phyloP scores from a whole-genome alignment of 2,329 filamentous ascomycete genomes.

The Calycina herbarum region DNA sequence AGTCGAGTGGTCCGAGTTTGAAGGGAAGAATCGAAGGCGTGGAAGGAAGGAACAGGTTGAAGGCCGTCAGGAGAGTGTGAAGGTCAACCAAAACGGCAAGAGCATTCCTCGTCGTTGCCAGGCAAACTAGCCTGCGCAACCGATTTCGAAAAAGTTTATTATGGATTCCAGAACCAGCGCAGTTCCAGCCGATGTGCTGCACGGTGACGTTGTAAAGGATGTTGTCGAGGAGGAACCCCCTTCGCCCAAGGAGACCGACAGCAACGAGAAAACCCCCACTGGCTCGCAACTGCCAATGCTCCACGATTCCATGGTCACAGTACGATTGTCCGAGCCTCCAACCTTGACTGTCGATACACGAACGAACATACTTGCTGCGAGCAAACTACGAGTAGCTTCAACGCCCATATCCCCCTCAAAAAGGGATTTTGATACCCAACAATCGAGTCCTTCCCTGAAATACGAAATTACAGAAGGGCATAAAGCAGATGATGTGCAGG shows the following conservation, averaged over 20 bases:
- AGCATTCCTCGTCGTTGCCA: conserved; percentile 8
- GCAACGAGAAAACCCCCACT: background rate
- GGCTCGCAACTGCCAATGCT: conserved; percentile 14
- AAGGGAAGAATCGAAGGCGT: background rate
- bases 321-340: conserved; percentile 67
- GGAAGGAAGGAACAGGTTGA: background rate
- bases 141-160: background rate
- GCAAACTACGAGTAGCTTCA: conserved; percentile 9
- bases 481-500: conserved; percentile 20
- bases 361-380: conserved; percentile 39
- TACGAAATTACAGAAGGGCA: background rate
- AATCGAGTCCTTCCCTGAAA: conserved; percentile 17
- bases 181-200: conserved; percentile 1
- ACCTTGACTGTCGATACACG: conserved; percentile 50
- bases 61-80: background rate
- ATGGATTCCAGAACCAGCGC: background rate
- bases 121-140: conserved; percentile 3
- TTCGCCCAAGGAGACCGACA: conserved; percentile 1
- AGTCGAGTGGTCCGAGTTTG: conserved; percentile 5
- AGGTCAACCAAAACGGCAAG: background rate
- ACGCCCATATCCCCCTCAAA: conserved; percentile 8
- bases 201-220: conserved; percentile 4
- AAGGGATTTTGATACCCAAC: background rate
- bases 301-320: conserved; percentile 76
- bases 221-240: background rate